Evolutionary conservation across 306 rosid genomes (phyloP), one percentile per base, ranked within the genome.

Genomic region (Chamaecrista fasciculata): DNA sequence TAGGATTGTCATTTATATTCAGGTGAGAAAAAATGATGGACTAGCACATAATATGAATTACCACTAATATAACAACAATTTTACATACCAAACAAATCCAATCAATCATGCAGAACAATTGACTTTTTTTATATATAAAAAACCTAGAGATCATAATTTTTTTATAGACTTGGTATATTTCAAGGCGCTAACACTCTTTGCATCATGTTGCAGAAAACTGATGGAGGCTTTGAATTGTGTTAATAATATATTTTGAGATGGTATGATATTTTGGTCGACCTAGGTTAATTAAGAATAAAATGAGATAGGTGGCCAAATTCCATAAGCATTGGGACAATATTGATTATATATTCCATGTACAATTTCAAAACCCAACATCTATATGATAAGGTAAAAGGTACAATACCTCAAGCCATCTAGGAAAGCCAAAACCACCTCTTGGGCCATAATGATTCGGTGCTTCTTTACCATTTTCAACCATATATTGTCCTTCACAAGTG

Each of bases 401-500:
- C 3, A 29, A 21, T 88, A 95, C 99, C 99, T 95, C 97, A 55
- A 95, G 96, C 97, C 97, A 95, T 84, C 96, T 79, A 59, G 99
- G 97, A 80, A 95, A 83, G 62, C 96, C 99, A 18, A 81, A 82
- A 58, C 89, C 97, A 36, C 85, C 91, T 82, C 91, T 84, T 46
- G 96, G 86, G 56, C 50, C 81, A 82, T 67, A 89, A 9, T 77
- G 78, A 4, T n/a, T n/a, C n/a, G 84, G 81, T 31, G 74, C 57
- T 7, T 86, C 82, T 34, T 79, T 95, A 12, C 82, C 96, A 62
- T 82, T 87, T 81, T 89, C 89, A 59, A 80, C 65, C 16, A 79
- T 33, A 62, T 86, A 63, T 44, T 82, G 97, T 25, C 96, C 96
- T 77, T 95, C 80, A 66, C 93, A 87, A 56, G 61, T 67, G 73